Evolutionary conservation across 306 rosid species (phyloP).

Genomic region (Begonia fuchsioides): DNA sequence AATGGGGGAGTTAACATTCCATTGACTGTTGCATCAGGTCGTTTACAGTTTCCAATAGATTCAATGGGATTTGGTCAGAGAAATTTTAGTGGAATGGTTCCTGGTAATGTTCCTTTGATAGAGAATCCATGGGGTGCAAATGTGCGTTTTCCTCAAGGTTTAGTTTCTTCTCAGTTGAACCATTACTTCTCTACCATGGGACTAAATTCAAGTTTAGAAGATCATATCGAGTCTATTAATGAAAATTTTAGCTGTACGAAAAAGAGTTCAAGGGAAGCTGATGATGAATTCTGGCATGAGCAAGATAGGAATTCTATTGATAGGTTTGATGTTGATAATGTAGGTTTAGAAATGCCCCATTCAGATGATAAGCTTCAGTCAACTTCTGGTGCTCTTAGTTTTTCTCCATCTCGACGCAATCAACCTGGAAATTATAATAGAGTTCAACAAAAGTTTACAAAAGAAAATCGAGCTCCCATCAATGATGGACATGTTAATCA

Average conservation of each 20-base stretch:
- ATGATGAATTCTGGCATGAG: slow-evolving; percentile 79
- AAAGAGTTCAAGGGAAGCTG: slow-evolving; percentile 38
- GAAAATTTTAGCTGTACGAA: slow-evolving; percentile 53
- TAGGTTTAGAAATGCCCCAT: slow-evolving; percentile 50
- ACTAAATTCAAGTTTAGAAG: slow-evolving; percentile 44
- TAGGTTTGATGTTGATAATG: slow-evolving; percentile 59
- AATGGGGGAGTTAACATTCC: slow-evolving; percentile 66
- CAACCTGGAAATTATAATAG: slow-evolving; percentile 31
- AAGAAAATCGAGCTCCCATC: slow-evolving; percentile 36
- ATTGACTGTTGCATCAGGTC: slow-evolving; percentile 51
- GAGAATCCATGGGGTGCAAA: slow-evolving; percentile 79
- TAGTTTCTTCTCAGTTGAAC: slow-evolving; percentile 43
- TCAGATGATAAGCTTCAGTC: slow-evolving; percentile 69
- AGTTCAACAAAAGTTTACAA: slow-evolving; percentile 38
- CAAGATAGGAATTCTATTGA: slow-evolving; percentile 51
- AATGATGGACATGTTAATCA: slow-evolving; percentile 42
- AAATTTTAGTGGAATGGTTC: slow-evolving; percentile 53
- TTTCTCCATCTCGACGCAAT: slow-evolving; percentile 26
- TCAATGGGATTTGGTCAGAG: slow-evolving; percentile 70
- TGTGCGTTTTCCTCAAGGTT: slow-evolving; percentile 70
- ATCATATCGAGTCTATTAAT: slow-evolving; percentile 29
- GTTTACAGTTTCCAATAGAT: slow-evolving; percentile 58
- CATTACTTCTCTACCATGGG: slow-evolving; percentile 69
- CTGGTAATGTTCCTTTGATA: slow-evolving; percentile 49
- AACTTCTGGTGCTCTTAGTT: slow-evolving; percentile 52